Evolutionary conservation across 768 basidiomycete genomes (phyloP), one percentile per base, ranked within the genome.

Genomic region (Suillus subalutaceus): DNA sequence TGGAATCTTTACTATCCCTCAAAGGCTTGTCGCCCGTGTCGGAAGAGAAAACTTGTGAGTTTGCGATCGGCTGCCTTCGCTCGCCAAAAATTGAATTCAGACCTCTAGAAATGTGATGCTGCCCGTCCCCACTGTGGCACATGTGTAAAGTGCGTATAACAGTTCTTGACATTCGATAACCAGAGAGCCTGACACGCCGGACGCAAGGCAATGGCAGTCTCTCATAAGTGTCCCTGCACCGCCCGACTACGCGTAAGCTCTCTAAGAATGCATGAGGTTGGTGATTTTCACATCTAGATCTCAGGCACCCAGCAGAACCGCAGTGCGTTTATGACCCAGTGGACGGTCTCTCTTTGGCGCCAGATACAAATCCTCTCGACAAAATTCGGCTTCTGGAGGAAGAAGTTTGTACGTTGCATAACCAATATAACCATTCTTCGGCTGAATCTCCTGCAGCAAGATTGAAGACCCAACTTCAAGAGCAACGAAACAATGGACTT

Each of bases 241-340:
- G 58, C 85, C 90, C 35, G 93, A 93, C 71, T 94, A 93, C 79
- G 88, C 89, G 92, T 93, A 72, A 76, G 91, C 62, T 6, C 6
- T 30, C 52, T 62, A 37, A 16, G 12, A 60, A 32, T 30, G 3
- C 62, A 35, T 53, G 56, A n/a, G 64, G 23, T 30, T 63, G 23
- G 37, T 35, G 26, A 38, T 46, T 26, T 62, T 30, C 65, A 71
- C 58, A 68, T 59, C 58, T 56, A 69, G 59, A 69, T 66, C 48
- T 40, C 70, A 93, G 92, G 30, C 93, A 95, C 77, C 93, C 93
- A n/a, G 81, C 86, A 12, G 92, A 93, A 75, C 93, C 93, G 9
- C 89, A 90, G 72, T 95, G 93, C 71, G 86, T 86, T 12, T 95
- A 95, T 74, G 93, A 95, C 77, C 93, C 92, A 3, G 88, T 94